These are phyloP conservation scores for Bertia moriformis DNA, from an alignment of 2,329 filamentous ascomycete genomes.

Conservation along the genomic window DNA sequence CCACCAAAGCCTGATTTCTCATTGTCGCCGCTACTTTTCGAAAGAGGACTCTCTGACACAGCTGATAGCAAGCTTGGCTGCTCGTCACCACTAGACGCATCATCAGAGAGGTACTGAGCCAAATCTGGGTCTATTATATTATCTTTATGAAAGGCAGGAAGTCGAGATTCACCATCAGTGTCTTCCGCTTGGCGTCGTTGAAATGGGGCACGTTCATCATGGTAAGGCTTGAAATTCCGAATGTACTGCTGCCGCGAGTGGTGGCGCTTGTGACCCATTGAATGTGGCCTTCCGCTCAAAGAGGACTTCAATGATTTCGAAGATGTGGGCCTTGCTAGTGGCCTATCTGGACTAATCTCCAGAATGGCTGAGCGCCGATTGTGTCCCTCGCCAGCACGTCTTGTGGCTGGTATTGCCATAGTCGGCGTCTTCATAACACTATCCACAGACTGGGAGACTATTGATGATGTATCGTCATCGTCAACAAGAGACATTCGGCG, in stretches of 20 bases:
- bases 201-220: conserved; percentile 78
- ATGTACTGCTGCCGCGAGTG: conserved; percentile 78
- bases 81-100: conserved; percentile 73
- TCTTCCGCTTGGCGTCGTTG: conserved; percentile 60
- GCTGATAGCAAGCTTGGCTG: conserved; percentile 74
- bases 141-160: conserved; percentile 93
- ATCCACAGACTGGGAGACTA: conserved; percentile 25
- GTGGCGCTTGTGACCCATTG: conserved; percentile 67
- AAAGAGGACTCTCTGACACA: conserved; percentile 50
- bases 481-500: conserved; percentile 20
- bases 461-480: conserved; percentile 22
- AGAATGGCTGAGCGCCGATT: conserved; percentile 78
- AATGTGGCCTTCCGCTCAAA: conserved; percentile 55
- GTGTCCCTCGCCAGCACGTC: conserved; percentile 55
- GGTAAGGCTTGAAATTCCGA: conserved; percentile 54
- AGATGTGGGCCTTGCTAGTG: conserved; percentile 79
- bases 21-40: conserved; percentile 54
- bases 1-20: conserved; percentile 63
- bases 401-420: conserved; percentile 52
- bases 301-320: conserved; percentile 75
- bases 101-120: conserved; percentile 89
- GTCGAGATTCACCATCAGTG: conserved; percentile 43
- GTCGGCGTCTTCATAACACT: conserved; percentile 47
- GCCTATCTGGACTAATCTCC: conserved; percentile 67
- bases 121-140: conserved; percentile 97